A percentile compares a stretch with the other conserved stretches of the same genome.
Evolutionary conservation across 257 asterid genomes (phyloP).

Genomic region (Solanum habrochaites): DNA sequence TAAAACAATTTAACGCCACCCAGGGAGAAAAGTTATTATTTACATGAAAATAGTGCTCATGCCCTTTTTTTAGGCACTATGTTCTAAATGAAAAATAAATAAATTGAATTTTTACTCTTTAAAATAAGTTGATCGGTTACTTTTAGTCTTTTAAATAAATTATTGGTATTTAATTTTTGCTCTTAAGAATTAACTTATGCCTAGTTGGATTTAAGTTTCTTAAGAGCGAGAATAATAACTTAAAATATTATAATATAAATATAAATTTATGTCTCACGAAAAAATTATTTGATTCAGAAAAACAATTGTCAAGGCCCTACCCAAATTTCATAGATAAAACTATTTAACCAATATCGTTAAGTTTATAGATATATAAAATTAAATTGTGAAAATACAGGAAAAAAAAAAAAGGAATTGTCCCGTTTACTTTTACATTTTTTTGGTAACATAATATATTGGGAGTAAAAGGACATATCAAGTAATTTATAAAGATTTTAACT

Average conservation of each 20-base stretch:
- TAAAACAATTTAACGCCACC: background rate
- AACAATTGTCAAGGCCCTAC: background rate
- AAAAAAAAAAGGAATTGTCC: background rate
- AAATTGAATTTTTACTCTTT: too few species aligned
- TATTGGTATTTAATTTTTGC: background rate
- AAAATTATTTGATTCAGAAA: too few species aligned
- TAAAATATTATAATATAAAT: too few species aligned
- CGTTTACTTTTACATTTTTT: background rate
- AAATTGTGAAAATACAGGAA: background rate
- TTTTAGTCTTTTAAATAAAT: too few species aligned
- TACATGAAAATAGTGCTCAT: background rate
- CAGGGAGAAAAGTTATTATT: background rate
- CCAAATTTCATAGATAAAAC: background rate
- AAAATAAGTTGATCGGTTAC: too few species aligned
- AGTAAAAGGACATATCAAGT: background rate
- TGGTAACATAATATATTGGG: background rate
- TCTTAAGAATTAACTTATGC: background rate
- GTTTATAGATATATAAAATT: background rate
- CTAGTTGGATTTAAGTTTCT: background rate
- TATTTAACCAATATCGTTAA: background rate
- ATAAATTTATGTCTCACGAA: too few species aligned
- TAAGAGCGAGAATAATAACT: too few species aligned
- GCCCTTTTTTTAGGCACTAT: background rate
- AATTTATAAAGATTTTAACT: background rate
- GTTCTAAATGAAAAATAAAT: background rate